phyloP scores from a whole-genome alignment of 495 filamentous ascomycete genomes.

The Hypoxylon rickii region DNA sequence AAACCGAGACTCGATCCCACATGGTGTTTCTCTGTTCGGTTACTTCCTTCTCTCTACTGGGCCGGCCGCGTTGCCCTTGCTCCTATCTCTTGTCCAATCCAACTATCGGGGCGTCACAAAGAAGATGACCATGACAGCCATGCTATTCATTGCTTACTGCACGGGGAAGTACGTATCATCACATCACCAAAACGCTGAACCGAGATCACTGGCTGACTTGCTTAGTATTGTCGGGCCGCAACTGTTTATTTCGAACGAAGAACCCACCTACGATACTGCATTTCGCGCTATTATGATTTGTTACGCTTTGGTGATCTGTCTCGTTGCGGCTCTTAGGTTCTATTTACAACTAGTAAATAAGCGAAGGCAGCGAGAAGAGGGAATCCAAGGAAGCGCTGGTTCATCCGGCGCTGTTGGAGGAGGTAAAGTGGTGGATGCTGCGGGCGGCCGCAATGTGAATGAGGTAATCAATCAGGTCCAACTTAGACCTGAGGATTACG shows the following conservation, averaged over 20 bases:
- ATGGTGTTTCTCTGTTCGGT: constrained; percentile 38
- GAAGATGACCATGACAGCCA: constrained; percentile 66
- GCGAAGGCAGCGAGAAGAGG: constrained; percentile 46
- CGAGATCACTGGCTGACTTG: neutral
- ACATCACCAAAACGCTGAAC: constrained; percentile 37
- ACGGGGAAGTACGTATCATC: constrained; percentile 59
- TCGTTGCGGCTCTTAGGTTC: constrained; percentile 45
- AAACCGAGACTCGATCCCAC: constrained; percentile 30
- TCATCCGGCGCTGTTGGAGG: constrained; percentile 50
- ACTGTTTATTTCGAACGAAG: constrained; percentile 37
- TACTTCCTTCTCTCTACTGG: constrained; percentile 44
- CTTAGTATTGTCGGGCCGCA: constrained; percentile 40
- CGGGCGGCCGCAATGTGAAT: constrained; percentile 40
- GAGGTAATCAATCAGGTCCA: constrained; percentile 38
- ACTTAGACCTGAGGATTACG: constrained; percentile 53
- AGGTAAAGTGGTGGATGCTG: constrained; percentile 43
- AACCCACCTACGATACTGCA: constrained; percentile 47
- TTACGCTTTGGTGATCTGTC: constrained; percentile 49
- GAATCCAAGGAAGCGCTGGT: constrained; percentile 46
- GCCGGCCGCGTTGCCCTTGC: constrained; percentile 38
- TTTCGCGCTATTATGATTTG: constrained; percentile 59
- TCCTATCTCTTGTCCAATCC: constrained; percentile 46
- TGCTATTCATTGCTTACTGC: constrained; percentile 71
- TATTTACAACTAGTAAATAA: constrained; percentile 51
- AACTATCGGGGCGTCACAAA: constrained; percentile 76